Base-by-base conservation (phyloP, 2,329 filamentous ascomycete genomes). In the Periconia macrospinosa region DNA sequence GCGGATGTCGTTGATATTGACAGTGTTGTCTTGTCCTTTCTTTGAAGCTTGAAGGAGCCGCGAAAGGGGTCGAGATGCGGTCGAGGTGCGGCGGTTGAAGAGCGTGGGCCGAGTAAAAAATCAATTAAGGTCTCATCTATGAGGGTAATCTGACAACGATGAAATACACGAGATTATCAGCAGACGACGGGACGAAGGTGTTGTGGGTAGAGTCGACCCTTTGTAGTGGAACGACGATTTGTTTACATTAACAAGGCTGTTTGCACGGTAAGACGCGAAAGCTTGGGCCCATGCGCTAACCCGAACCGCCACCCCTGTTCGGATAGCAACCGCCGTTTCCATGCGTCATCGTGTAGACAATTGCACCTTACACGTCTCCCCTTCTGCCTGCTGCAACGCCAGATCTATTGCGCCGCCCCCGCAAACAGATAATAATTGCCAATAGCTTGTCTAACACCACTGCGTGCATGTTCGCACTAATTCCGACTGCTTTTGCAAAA, bases 41-140 rank as follows among this genome's bases (percentile, higher is more conserved):
- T 27, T 42, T 55, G 50, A 54, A 53, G 56, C 35, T 57, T 53
- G 47, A 56, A 56, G 43, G 52, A 55, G 61, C 52, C 61, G 58
- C 55, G 58, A 62, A 65, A 66, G 63, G 62, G 64, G 59, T 60
- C 19, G 43, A 45, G 43, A 33, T 45, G 60, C 59, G 60, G 54
- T 52, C 59, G 58, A 62, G 64, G 50, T 65, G n/a, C 17, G 15
- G 33, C 33, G 33, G 33, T 3, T n/a, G 33, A 37, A 37, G 33
- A n/a, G 33, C 15, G 33, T 37, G 33, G 33, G 69, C 56, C 61
- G 50, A 50, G 65, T 19, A 47, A 37, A 69, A 72, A 73, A 73
- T 56, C 61, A 72, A 71, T 69, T 66, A 72, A 61, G 41, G 23
- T 49, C 73, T 70, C 70, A 73, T 73, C 66, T 72, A 51, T 55